Conservation (phyloP, 2,329 filamentous ascomycete genomes). For the Neofusicoccum sp. region DNA sequence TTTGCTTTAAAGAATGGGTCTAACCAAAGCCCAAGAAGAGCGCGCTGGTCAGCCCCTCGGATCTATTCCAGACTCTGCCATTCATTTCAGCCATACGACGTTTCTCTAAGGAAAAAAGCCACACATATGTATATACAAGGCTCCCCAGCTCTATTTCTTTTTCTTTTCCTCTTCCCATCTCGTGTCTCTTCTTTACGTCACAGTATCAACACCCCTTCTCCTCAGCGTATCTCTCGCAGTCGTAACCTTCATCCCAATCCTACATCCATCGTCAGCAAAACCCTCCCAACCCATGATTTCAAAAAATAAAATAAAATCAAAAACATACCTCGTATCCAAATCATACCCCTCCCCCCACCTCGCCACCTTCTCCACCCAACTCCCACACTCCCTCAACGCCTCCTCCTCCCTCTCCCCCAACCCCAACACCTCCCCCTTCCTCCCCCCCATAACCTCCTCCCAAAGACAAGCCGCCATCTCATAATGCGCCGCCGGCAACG, state of each 20-base stretch:
- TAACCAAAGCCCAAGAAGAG: too few species aligned
- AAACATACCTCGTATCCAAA: conserved; percentile 62
- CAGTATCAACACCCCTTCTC: conserved; percentile 24
- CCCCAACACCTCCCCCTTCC: conserved; percentile 26
- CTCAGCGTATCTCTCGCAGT: conserved; percentile 65
- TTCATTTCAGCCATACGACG: too few species aligned
- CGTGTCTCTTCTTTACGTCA: not conserved
- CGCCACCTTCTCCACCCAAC: conserved; percentile 65
- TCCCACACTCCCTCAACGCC: conserved; percentile 61
- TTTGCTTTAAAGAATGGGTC: too few species aligned
- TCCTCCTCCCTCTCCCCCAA: conserved; percentile 27
- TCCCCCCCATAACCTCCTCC: conserved; percentile 57
- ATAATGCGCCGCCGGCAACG: conserved; percentile 73
- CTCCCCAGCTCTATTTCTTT: not conserved
- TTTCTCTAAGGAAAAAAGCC: not conserved
- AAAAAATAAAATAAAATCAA: not conserved
- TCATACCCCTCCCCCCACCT: conserved; percentile 67
- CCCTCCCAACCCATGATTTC: not conserved
- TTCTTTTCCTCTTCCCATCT: not conserved
- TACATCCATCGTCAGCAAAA: conserved; percentile 22
- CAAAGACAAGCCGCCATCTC: conserved; percentile 82
- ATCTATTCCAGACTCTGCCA: not conserved
- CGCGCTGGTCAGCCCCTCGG: too few species aligned
- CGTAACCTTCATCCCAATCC: conserved; percentile 69
- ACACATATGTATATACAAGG: not conserved